A percentile compares a stretch with the other conserved stretches of the same genome.
These are phyloP conservation scores for Lasiodiplodia citricola DNA, from an alignment of 2,329 filamentous ascomycete species.

Conservation along the genomic window DNA sequence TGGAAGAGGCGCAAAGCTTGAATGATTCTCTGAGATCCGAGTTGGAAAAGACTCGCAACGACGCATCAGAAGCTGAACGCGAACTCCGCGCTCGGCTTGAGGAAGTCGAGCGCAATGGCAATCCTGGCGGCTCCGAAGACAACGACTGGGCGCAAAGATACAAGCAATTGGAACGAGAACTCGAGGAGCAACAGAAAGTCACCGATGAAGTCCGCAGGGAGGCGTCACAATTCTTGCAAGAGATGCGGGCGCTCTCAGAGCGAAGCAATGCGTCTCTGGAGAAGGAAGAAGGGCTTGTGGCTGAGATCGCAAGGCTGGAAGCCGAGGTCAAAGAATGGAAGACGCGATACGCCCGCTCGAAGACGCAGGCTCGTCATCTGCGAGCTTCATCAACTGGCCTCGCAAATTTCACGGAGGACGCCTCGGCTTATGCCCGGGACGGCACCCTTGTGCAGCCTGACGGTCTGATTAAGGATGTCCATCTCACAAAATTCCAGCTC, in stretches of 20 bases:
- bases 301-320: conserved; percentile 77
- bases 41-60: conserved; percentile 72
- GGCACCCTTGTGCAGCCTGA: conserved; percentile 68
- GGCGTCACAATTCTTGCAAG: conserved; percentile 79
- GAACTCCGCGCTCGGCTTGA: conserved; percentile 69
- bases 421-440: conserved; percentile 69
- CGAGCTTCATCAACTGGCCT: conserved; percentile 81
- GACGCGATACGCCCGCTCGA: conserved; percentile 82
- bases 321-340: conserved; percentile 89
- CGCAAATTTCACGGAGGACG: conserved; percentile 65
- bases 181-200: conserved; percentile 79
- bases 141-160: conserved; percentile 46
- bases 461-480: conserved; percentile 86
- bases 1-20: conserved; percentile 64
- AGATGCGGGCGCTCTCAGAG: conserved; percentile 87
- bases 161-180: conserved; percentile 58
- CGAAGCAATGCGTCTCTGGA: conserved; percentile 80
- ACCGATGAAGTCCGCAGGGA: conserved; percentile 87
- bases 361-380: conserved; percentile 83
- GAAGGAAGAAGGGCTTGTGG: conserved; percentile 78
- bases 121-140: conserved; percentile 32
- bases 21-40: conserved; percentile 81
- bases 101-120: conserved; percentile 44
- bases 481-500: conserved; percentile 94
- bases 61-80: conserved; percentile 68